Evolutionary conservation across 2,329 filamentous ascomycete genomes (phyloP), one percentile per base, ranked within the genome.

Genomic region (Hypoxylon sp.): DNA sequence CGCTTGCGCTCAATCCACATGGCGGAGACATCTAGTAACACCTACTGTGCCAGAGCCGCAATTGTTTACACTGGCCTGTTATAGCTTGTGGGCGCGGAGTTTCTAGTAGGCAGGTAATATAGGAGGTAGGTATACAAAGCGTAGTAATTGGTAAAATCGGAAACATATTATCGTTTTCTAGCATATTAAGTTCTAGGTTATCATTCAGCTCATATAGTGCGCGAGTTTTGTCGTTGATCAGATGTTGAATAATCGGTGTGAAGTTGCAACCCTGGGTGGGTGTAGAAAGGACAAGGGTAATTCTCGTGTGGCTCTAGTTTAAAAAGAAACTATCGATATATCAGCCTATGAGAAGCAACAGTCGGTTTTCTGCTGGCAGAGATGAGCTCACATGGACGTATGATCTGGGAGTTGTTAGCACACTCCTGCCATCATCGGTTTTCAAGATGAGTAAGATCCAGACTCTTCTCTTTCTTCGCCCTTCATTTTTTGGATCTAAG

Each of bases 221-320:
- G 24, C 19, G 24, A 10, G 24, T 3, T 17, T 50, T 29, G 46
- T 50, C 29, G 46, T 50, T 29, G 46, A 9, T 5, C 26, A 50
- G 46, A 29, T 24, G 22, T 24, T n/a, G 46, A 50, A 22, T 19
- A 17, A 22, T 11, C 17, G 9, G 39, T n/a, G 3, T 44, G 17
- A 19, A 11, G 24, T 4, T 17, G 3, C 6, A 11, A 29, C 2
- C 22, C 3, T 17, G 29, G 22, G 11, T 37, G 48, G 54, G 24
- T 39, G 24, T 33, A 29, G 24, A 48, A 48, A 14, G 24, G 24
- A 11, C 46, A 47, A 17, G 42, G 35, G 19, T 51, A 19, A 35
- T 61, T 55, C 29, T 52, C 56, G 56, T 65, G 31, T 44, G 42
- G 56, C 44, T 44, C 39, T 14, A n/a, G 5, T 52, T 11, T 48